phyloP scores from a whole-genome alignment of 176 grass and related monocot genomes.

The Cymbopogon citratus region DNA sequence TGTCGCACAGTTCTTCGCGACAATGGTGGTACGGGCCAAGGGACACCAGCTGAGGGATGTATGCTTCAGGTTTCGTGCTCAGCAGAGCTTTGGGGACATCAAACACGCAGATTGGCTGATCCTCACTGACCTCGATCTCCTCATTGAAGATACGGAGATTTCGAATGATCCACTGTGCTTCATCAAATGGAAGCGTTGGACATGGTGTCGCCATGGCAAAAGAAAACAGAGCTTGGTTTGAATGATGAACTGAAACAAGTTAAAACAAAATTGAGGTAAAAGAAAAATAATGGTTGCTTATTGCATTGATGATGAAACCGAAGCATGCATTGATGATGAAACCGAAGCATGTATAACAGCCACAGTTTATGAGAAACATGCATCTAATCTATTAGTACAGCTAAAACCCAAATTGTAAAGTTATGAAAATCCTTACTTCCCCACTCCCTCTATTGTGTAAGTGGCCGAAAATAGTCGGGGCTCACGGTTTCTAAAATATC shows the following conservation, averaged over 20 bases:
- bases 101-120: conserved; percentile 50
- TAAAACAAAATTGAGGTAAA: background rate
- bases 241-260: background rate
- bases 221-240: background rate
- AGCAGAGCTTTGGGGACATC: conserved; percentile 60
- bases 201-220: conserved; percentile 14
- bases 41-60: conserved; percentile 58
- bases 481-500: too few relatives aligned
- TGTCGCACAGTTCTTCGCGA: conserved; percentile 48
- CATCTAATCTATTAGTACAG: background rate
- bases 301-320: background rate
- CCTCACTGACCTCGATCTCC: conserved; percentile 39
- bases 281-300: too few relatives aligned
- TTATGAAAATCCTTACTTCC: background rate
- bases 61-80: conserved; percentile 51
- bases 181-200: conserved; percentile 34
- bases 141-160: conserved; percentile 47
- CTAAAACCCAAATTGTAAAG: background rate
- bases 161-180: conserved; percentile 58
- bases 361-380: background rate
- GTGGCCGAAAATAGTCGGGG: too few relatives aligned
- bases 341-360: background rate
- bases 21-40: conserved; percentile 81
- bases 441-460: too few relatives aligned
- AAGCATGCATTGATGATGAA: background rate